Conservation (phyloP, 2,329 filamentous ascomycete genomes). For the Paracoccidioides lutzii region DNA sequence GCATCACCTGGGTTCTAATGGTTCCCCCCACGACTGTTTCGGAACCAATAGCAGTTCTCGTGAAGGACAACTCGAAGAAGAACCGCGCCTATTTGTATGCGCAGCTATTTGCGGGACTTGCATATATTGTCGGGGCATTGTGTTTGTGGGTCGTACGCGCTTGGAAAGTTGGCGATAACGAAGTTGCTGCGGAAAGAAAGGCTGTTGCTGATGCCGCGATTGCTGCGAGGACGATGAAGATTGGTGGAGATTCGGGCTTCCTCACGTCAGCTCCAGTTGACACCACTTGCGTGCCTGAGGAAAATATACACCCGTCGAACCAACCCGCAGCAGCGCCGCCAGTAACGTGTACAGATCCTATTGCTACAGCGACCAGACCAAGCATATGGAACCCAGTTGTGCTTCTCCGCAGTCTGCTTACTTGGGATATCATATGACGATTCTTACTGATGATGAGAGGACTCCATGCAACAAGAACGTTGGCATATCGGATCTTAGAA, state of each 20-base stretch:
- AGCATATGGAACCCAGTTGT: slow-evolving; percentile 3
- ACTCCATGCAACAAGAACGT: not conserved
- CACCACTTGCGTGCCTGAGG: not conserved
- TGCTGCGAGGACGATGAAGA: not conserved
- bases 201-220: slow-evolving; percentile 1
- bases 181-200: slow-evolving; percentile 9
- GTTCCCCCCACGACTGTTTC: slow-evolving; percentile 38
- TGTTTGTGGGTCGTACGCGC: slow-evolving; percentile 32
- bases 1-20: slow-evolving; percentile 47
- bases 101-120: slow-evolving; percentile 46
- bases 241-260: not conserved
- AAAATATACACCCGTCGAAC: not conserved
- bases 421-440: slow-evolving; percentile 19
- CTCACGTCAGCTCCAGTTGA: not conserved
- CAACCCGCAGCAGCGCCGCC: not conserved
- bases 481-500: not conserved
- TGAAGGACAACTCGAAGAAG: slow-evolving; percentile 31
- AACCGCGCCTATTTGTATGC: slow-evolving; percentile 26
- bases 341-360: not conserved
- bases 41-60: slow-evolving; percentile 47
- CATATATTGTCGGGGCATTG: slow-evolving; percentile 45
- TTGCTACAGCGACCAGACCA: not conserved
- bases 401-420: slow-evolving; percentile 21
- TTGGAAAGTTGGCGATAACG: slow-evolving; percentile 27
- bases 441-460: not conserved